phyloP scores from a whole-genome alignment of 1,284 basidiomycete genomes.

The Tetrapyrgos nigripes region DNA sequence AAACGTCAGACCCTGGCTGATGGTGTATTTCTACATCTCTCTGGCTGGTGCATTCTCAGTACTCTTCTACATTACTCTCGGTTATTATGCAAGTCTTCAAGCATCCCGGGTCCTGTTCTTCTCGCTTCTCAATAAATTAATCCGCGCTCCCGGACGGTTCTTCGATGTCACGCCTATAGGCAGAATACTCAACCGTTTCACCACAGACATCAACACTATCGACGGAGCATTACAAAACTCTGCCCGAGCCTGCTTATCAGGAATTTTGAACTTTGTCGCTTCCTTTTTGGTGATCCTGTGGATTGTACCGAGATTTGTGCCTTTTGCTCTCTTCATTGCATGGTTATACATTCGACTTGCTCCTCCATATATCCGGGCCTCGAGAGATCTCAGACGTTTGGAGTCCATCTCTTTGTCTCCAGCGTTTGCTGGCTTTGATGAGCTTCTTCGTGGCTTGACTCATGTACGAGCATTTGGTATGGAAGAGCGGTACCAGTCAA shows the following conservation, averaged over 20 bases:
- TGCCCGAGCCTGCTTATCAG: constrained; percentile 59
- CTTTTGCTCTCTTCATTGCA: constrained; percentile 73
- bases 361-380: constrained; percentile 71
- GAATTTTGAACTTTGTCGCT: constrained; percentile 67
- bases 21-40: constrained; percentile 70
- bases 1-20: constrained; percentile 68
- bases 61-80: constrained; percentile 62
- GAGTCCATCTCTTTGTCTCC: constrained; percentile 75
- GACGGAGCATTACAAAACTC: constrained; percentile 68
- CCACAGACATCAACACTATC: constrained; percentile 79
- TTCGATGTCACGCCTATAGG: constrained; percentile 76
- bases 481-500: constrained; percentile 76
- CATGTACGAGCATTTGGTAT: constrained; percentile 86
- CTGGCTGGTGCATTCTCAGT: constrained; percentile 59
- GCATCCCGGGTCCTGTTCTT: constrained; percentile 67
- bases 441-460: constrained; percentile 77
- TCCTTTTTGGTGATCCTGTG: constrained; percentile 70
- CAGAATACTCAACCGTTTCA: constrained; percentile 81
- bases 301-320: constrained; percentile 71
- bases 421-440: constrained; percentile 79
- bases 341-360: constrained; percentile 77
- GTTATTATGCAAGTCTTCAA: constrained; percentile 71
- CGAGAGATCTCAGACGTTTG: constrained; percentile 74
- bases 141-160: constrained; percentile 68
- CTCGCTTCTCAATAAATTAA: constrained; percentile 58